Evolutionary conservation across 2,329 filamentous ascomycete species (phyloP), one percentile per base, ranked within the genome.

Genomic region (Bipolaris cookei): DNA sequence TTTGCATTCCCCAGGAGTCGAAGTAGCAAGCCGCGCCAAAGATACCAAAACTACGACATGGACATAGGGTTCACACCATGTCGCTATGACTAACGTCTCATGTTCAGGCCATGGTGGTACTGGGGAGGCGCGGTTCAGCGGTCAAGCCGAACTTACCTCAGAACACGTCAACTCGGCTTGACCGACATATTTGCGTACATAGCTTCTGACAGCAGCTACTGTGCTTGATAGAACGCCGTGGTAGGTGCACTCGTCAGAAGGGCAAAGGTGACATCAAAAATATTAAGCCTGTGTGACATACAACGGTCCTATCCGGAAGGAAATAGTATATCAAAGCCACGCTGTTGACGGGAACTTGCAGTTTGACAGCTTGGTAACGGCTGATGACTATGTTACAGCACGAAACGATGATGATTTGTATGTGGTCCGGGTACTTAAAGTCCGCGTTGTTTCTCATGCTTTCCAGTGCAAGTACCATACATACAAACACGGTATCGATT

Each of bases 331-430:
- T 61, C 13, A 58, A 51, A 38, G 56, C 61, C 63, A 65, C 32
- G 63, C 59, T 63, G 51, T 49, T n/a, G 49, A 51, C 58, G 59
- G 56, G 37, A 56, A 43, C 48, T 38, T 59, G 54, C 56, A 62
- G 62, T 53, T 57, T 66, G 61, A 65, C 63, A 67, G 56, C 56
- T 65, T 32, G 61, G 54, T 55, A 51, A 49, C 44, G 28, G 41
- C 25, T 18, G 30, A 18, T n/a, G 23, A 44, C 1, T 21, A 23
- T 21, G n/a, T 14, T 16, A 6, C 21, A 34, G 38, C 18, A 54
- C 54, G 44, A 56, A 28, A 25, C 51, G 39, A 52, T 54, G 38
- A 30, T 47, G 28, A 58, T 28, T 11, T 46, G 34, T 23, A 44
- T 34, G 37, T 54, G 4, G 11, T 6, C 6, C 13, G 37, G 37